Evolutionary conservation across 1,284 basidiomycete species (phyloP).

Genomic region (Thelephora terrestris): DNA sequence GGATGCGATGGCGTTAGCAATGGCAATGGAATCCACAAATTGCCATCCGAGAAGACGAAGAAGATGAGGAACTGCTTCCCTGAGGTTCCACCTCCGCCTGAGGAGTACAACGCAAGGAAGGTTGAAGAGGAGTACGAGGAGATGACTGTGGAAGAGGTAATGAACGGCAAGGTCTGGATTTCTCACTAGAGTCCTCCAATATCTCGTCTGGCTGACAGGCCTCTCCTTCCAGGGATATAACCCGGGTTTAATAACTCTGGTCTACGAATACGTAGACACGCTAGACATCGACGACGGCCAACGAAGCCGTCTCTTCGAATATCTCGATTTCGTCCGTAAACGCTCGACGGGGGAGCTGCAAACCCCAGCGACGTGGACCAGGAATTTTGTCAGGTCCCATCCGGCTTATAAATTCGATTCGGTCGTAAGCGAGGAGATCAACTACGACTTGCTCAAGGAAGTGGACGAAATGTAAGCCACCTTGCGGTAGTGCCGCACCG

Average conservation of each 20-base stretch:
- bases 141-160: conserved; percentile 88
- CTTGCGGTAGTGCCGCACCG: neutral
- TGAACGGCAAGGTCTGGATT: conserved; percentile 73
- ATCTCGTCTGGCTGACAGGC: neutral
- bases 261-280: conserved; percentile 82
- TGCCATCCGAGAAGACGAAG: conserved; percentile 39
- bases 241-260: conserved; percentile 81
- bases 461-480: conserved; percentile 82
- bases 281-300: conserved; percentile 69
- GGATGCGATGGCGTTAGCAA: conserved; percentile 15
- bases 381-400: conserved; percentile 84
- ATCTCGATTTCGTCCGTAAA: conserved; percentile 70
- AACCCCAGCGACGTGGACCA: conserved; percentile 91
- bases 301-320: conserved; percentile 60
- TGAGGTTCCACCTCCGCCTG: conserved; percentile 39
- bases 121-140: conserved; percentile 86
- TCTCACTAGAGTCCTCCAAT: neutral
- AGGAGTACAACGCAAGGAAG: conserved; percentile 30
- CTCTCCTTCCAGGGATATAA: conserved; percentile 32
- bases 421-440: conserved; percentile 83
- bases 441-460: conserved; percentile 83
- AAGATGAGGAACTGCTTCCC: conserved; percentile 65
- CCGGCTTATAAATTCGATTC: conserved; percentile 89
- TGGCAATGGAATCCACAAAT: conserved; percentile 12
- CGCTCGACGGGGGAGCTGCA: conserved; percentile 75